phyloP scores from a whole-genome alignment of 495 filamentous ascomycete genomes.

The Pyrenula massariospora region DNA sequence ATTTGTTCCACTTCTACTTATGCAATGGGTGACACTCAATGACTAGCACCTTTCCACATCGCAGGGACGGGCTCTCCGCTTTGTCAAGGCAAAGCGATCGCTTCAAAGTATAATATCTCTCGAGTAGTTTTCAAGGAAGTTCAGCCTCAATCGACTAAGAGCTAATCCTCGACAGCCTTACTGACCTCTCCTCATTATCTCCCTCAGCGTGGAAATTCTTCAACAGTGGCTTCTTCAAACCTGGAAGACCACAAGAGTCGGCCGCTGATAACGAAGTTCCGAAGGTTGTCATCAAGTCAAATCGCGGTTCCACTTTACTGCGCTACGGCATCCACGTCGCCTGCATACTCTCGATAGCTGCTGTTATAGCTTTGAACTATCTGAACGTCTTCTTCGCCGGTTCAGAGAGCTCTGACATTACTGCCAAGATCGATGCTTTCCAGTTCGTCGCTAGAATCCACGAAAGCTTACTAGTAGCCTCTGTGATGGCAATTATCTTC shows the following conservation, averaged over 20 bases:
- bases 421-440: not conserved
- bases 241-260: not conserved
- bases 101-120: not conserved
- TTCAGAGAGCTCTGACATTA: not conserved
- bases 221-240: not conserved
- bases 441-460: not conserved
- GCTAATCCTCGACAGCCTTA: not conserved
- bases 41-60: not conserved
- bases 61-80: too few species aligned
- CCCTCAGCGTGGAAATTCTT: not conserved
- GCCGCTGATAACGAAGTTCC: not conserved
- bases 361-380: not conserved
- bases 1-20: not conserved
- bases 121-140: not conserved
- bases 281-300: not conserved
- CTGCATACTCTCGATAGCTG: not conserved
- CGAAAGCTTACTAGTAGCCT: not conserved
- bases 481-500: not conserved
- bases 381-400: not conserved
- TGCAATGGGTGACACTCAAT: not conserved
- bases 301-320: not conserved
- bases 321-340: not conserved
- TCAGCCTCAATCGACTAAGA: not conserved
- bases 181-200: not conserved
- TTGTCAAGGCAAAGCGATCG: not conserved